These are phyloP conservation scores for Arxiozyma telluris DNA, from an alignment of 1,139 yeast species.

Conservation along the genomic window DNA sequence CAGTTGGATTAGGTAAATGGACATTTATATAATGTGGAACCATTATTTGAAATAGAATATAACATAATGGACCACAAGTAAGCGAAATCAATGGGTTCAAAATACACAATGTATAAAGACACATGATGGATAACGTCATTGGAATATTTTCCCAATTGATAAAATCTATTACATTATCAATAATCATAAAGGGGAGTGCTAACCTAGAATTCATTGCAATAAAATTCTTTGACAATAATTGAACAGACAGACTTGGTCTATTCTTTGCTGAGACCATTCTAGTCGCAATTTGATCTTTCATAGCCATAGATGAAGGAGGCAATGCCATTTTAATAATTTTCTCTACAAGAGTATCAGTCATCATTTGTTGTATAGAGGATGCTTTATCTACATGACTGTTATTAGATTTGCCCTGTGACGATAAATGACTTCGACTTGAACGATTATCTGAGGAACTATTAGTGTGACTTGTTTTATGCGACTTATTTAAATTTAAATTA, in stretches of 20 bases:
- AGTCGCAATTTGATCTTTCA: constrained; percentile 34
- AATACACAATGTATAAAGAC: constrained; percentile 49
- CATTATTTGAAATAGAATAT: constrained; percentile 48
- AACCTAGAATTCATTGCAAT: constrained; percentile 57
- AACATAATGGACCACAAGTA: constrained; percentile 44
- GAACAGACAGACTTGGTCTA: constrained; percentile 64
- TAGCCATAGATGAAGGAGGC: constrained; percentile 47
- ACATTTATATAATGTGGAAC: constrained; percentile 56
- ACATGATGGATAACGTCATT: constrained; percentile 51
- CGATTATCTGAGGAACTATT: not conserved
- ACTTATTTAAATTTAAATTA: not conserved
- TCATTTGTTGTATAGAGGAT: constrained; percentile 29
- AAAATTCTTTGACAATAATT: constrained; percentile 60
- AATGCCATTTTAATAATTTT: constrained; percentile 59
- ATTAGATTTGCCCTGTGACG: not conserved
- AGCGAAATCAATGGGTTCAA: constrained; percentile 53
- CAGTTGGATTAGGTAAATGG: constrained; percentile 30
- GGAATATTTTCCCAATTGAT: constrained; percentile 59
- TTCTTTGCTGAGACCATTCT: constrained; percentile 51
- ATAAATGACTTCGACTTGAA: not conserved
- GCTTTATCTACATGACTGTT: not conserved
- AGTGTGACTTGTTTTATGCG: not conserved
- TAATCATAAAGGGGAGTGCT: constrained; percentile 46
- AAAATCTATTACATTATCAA: constrained; percentile 48
- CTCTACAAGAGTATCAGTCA: constrained; percentile 66